Base-by-base conservation (phyloP, 352 stramenopile genomes). In the Globisporangium cystogenes region DNA sequence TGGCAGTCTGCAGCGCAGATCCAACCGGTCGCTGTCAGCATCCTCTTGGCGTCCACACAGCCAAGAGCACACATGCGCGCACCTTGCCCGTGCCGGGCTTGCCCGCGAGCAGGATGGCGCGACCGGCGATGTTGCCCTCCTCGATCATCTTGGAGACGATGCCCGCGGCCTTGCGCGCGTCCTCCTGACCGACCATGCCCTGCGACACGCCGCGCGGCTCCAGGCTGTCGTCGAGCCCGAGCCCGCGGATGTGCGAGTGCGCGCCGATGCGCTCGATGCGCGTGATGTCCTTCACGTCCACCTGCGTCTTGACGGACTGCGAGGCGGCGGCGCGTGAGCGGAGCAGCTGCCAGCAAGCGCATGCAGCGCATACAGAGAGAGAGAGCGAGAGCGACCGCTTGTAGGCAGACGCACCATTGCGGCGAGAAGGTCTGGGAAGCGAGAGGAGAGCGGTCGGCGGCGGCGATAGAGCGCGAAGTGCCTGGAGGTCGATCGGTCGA, bases 81-180 rank as follows among this genome's bases (percentile, higher is more conserved):
- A 81, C 73, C 53, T 98, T 98, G 40, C 96, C 96, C 15, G 96
- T 99, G 41, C 95, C 95, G 35, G 97, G 97, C 54, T 98, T 92
- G 14, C 97, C 97, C 14, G 96, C 96, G 23, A 99, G 75, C 31
- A 99, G 68, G 51, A 99, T 97, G 26, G 94, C 94, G 27, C 97
- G 80, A 18, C 97, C 97, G 18, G 96, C 96, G 65, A 99, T 99
- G 62, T 98, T 97, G 51, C 96, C 96, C 72, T 99, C 95, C 53
- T 98, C 74, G 67, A 99, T 99, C 97, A 99, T 99, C 69, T 96
- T 98, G 65, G 87, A 90, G 46, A 99, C 93, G 41, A 99, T 93
- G 7, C 96, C 97, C 7, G 90, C 92, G 24, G 94, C 94, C 59
- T 94, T 96, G 41, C 96, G 76, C 16, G 97, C 97, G 35, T 87